Evolutionary conservation across 139 green algal genomes (phyloP).

Genomic region (Eudorina sp.): DNA sequence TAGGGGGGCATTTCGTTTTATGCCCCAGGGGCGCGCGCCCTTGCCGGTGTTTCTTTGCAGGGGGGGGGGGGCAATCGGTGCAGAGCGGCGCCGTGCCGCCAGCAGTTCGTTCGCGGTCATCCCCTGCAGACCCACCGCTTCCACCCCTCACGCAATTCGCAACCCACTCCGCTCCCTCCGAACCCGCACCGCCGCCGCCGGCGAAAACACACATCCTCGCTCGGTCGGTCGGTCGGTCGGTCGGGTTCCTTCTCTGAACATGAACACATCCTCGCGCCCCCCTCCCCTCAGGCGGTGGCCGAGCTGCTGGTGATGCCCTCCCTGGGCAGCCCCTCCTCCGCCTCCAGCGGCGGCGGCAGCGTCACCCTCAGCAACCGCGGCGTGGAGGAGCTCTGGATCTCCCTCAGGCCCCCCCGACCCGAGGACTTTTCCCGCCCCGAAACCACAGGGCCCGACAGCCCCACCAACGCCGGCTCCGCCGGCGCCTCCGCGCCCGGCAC

Average conservation of each 20-base stretch:
- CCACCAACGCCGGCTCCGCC: background rate
- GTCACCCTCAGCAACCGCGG: background rate
- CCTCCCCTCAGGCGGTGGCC: background rate
- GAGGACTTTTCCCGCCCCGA: constrained; percentile 1
- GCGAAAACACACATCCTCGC: too few relatives aligned
- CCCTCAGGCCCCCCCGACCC: background rate
- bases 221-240: too few relatives aligned
- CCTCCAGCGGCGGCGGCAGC: background rate
- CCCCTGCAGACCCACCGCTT: too few relatives aligned
- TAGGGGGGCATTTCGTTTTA: too few relatives aligned
- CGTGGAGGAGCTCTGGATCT: constrained; percentile 43
- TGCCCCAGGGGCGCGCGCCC: too few relatives aligned
- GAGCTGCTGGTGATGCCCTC: constrained; percentile 28
- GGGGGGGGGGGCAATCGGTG: too few relatives aligned
- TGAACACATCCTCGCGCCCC: background rate
- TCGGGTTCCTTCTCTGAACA: background rate
- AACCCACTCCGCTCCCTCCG: too few relatives aligned
- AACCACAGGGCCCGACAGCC: background rate
- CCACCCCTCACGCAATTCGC: too few relatives aligned
- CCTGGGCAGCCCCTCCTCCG: background rate
- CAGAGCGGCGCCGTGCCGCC: too few relatives aligned
- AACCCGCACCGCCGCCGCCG: too few relatives aligned
- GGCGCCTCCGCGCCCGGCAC: background rate
- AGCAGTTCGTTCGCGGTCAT: too few relatives aligned
- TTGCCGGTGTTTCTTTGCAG: too few relatives aligned